phyloP scores from a whole-genome alignment of 768 basidiomycete species.

The Sistotremastrum suecicum region DNA sequence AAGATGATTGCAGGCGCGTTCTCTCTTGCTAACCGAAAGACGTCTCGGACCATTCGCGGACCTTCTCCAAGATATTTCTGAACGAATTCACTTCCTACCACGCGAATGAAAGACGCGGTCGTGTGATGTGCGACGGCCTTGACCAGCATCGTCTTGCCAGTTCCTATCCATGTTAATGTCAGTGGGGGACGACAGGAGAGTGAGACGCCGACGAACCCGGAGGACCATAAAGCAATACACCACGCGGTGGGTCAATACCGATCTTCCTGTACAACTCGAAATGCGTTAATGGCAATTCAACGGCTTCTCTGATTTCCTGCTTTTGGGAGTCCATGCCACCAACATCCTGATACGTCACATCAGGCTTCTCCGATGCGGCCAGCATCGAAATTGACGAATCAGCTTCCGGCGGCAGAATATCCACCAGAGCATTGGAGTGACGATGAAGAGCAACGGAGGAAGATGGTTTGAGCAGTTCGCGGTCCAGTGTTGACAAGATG shows the following conservation, averaged over 20 bases:
- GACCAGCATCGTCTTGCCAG: constrained; percentile 97
- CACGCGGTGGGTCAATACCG: constrained; percentile 96
- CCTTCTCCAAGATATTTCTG: constrained; percentile 99
- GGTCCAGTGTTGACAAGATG: constrained; percentile 91
- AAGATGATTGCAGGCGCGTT: constrained; percentile 98
- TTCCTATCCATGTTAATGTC: constrained; percentile 38
- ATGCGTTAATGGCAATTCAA: constrained; percentile 91
- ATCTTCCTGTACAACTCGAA: constrained; percentile 99
- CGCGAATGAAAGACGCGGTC: constrained; percentile 93
- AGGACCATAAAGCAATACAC: constrained; percentile 92
- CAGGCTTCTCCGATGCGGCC: constrained; percentile 86
- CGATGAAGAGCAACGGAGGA: constrained; percentile 97
- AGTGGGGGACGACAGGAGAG: neutral
- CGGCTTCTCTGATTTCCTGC: constrained; percentile 97
- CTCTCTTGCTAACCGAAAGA: constrained; percentile 94
- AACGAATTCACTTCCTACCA: constrained; percentile 96
- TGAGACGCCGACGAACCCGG: constrained; percentile 45
- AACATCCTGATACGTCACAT: constrained; percentile 86
- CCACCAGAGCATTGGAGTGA: constrained; percentile 96
- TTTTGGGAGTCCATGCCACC: constrained; percentile 98
- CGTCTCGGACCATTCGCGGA: constrained; percentile 98
- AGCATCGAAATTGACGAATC: constrained; percentile 96
- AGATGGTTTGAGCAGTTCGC: constrained; percentile 93
- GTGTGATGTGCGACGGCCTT: constrained; percentile 99
- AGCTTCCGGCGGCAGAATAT: constrained; percentile 96